Percentiles rank a stretch among this genome's conserved stretches.
phyloP scores from a whole-genome alignment of 2,329 filamentous ascomycete genomes.

The Blastomyces gilchristii region DNA sequence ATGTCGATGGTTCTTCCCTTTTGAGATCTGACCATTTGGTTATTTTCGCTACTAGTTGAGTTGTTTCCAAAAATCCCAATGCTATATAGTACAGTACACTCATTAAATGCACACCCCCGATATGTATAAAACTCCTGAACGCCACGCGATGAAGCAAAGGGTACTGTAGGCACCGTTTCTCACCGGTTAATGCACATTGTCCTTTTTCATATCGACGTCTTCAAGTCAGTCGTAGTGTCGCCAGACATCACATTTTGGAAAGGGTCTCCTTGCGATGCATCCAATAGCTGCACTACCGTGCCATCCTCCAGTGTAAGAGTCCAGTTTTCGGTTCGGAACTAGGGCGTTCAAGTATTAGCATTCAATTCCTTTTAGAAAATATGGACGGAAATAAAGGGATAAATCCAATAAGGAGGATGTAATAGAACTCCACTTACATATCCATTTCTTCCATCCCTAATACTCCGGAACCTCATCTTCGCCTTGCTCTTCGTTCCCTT shows the following conservation, averaged over 20 bases:
- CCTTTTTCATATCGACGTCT: constrained; percentile 3
- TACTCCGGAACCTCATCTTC: constrained; percentile 70
- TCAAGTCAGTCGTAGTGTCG: neutral
- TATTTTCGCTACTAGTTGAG: neutral
- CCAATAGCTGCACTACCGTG: constrained; percentile 63
- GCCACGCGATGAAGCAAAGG: constrained; percentile 4
- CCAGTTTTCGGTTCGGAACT: constrained; percentile 88
- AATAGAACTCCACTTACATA: constrained; percentile 36
- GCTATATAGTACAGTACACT: constrained; percentile 1
- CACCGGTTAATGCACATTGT: neutral
- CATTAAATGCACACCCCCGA: neutral
- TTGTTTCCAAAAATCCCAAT: constrained; percentile 2
- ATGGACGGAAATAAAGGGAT: constrained; percentile 6
- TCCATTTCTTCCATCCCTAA: constrained; percentile 55
- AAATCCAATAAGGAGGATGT: neutral
- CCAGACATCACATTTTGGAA: constrained; percentile 46
- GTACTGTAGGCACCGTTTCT: neutral
- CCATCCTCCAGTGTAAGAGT: constrained; percentile 61
- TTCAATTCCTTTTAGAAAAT: neutral
- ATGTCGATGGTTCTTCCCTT: neutral
- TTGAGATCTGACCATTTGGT: neutral
- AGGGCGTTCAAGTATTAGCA: constrained; percentile 8
- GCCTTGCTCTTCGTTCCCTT: constrained; percentile 63
- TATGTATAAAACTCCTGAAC: neutral
- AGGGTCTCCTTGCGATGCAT: constrained; percentile 58